These are phyloP conservation scores for Kluyveromyces aestuarii DNA, from an alignment of 805 yeast species.

Conservation along the genomic window DNA sequence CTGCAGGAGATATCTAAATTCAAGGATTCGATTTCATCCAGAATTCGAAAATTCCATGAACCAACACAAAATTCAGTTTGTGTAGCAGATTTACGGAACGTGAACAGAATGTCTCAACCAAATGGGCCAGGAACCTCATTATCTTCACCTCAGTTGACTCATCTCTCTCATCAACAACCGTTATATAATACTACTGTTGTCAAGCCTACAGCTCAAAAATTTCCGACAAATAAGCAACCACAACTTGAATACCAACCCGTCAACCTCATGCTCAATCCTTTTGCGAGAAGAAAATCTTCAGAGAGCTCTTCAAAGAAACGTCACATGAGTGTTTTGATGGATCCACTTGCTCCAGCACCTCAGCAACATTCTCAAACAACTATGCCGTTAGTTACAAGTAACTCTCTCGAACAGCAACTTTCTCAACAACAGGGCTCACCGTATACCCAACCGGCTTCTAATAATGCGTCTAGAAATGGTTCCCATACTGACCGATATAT, in stretches of 20 bases:
- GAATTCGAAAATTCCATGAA: not conserved
- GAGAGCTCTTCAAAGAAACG: conserved; percentile 12
- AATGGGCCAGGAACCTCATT: not conserved
- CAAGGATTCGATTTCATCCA: not conserved
- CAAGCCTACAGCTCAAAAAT: not conserved
- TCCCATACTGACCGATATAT: conserved; percentile 1
- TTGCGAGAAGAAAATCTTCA: conserved; percentile 9
- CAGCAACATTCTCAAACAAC: not conserved
- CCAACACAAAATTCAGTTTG: not conserved
- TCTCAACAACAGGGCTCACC: not conserved
- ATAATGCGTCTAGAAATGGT: not conserved
- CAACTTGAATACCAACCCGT: not conserved
- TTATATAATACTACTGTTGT: not conserved
- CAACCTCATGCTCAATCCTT: conserved; percentile 17
- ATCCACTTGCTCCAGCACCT: conserved; percentile 18
- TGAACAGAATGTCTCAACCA: not conserved
- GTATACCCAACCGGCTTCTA: not conserved
- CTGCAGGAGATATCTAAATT: not conserved
- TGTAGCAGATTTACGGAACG: not conserved
- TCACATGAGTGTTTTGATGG: conserved; percentile 20
- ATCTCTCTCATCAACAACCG: not conserved
- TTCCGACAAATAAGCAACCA: not conserved
- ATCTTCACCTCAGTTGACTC: not conserved
- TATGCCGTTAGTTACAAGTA: not conserved
- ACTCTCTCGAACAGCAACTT: conserved; percentile 1